Evolutionary conservation across 176 grass and related monocot species (phyloP).

Genomic region (Thalia dealbata): DNA sequence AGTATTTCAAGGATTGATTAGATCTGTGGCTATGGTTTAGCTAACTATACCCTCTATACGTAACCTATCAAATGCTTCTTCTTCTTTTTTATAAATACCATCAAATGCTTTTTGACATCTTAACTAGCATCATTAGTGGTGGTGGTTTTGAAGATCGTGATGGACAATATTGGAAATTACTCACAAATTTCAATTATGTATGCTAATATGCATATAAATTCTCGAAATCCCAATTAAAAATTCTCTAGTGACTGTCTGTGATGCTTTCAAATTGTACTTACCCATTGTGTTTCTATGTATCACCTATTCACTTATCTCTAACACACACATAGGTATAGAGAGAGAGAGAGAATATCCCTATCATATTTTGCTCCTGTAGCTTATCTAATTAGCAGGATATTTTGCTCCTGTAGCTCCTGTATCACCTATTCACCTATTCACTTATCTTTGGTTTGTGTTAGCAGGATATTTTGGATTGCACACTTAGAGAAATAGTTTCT

Average conservation of each 20-base stretch:
- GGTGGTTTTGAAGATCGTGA: not conserved
- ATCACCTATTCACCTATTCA: slow-evolving; percentile 16
- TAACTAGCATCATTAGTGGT: not conserved
- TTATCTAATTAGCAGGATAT: too few relatives aligned
- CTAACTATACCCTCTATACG: not conserved
- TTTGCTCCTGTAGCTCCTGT: slow-evolving; percentile 18
- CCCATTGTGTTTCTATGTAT: not conserved
- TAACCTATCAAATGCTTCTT: not conserved
- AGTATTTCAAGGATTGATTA: not conserved
- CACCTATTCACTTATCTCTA: not conserved
- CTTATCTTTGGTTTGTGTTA: slow-evolving; percentile 2
- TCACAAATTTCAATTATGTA: not conserved
- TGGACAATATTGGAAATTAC: not conserved
- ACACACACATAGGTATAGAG: too few relatives aligned
- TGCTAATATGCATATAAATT: not conserved
- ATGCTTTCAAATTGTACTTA: not conserved
- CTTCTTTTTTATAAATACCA: too few relatives aligned
- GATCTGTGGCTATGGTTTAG: not conserved
- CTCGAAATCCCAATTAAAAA: not conserved
- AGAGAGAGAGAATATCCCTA: too few relatives aligned
- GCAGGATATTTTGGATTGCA: slow-evolving; percentile 53
- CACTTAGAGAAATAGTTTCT: slow-evolving; percentile 55
- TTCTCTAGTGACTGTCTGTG: not conserved
- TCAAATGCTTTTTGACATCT: too few relatives aligned
- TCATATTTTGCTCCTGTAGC: too few relatives aligned